Evolutionary conservation across 2,329 filamentous ascomycete genomes (phyloP), one percentile per base, ranked within the genome.

Genomic region (Hirsutella rhossiliensis): DNA sequence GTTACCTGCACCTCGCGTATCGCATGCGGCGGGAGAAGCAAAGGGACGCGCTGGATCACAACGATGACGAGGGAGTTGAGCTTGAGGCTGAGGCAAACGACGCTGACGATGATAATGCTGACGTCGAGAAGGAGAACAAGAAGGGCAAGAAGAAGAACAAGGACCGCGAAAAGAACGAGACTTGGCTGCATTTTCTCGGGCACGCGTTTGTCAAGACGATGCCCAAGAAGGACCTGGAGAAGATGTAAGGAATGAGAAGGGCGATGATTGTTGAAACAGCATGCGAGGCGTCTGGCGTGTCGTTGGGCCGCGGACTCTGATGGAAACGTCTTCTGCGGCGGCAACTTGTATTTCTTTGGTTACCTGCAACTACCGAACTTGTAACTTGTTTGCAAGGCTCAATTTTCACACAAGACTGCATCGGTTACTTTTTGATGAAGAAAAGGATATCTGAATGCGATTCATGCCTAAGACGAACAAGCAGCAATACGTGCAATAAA

Each of bases 161-260:
- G 51, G 75, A 74, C 56, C 68, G 73, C 45, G 64, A 67, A 48
- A 69, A 68, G 52, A 82, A 83, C 58, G 79, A 82, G 59, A 69
- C 78, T 6, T 95, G 88, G 88, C 71, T 80, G 47, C 78, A 82
- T 41, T 95, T 94, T 59, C 66, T 94, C 27, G 63, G 69, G 47
- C 78, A 87, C 45, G 88, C 88, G 1, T 94, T 92, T 64, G 84
- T 94, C 19, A 76, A 80, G 34, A 88, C 82, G 4, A 65, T 84
- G 53, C 72, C 78, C 42, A 66, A 76, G 43, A 71, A 82, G 41
- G 78, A 90, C 36, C 68, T 94, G 31, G 65, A 73, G 55, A 63
- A 71, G 51, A 52, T 69, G 52, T 66, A 53, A 53, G 27, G 27
- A 11, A 36, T n/a, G 28, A 19, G 9, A 44, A 13, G 7, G 31